Conservation (phyloP, 2,329 filamentous ascomycete species). For the Fusarium secorum region DNA sequence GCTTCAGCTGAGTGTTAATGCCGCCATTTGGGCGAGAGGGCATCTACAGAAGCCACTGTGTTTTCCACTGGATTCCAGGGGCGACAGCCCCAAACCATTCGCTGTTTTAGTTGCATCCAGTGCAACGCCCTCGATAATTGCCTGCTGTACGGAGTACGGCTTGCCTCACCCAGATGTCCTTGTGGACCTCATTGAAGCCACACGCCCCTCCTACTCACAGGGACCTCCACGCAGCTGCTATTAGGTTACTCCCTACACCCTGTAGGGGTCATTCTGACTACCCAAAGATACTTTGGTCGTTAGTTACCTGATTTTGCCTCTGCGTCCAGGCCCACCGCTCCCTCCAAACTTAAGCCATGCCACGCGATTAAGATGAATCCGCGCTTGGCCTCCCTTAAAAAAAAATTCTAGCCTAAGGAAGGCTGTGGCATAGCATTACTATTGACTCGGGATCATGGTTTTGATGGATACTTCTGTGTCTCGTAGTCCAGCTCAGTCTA, state of each 20-base stretch:
- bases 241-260: conserved; percentile 4
- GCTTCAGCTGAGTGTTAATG: conserved; percentile 3
- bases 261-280: neutral
- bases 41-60: neutral
- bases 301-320: conserved; percentile 8
- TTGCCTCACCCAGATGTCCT: neutral
- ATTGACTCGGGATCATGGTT: conserved; percentile 1
- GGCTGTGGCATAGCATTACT: neutral
- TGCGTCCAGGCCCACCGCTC: conserved; percentile 1
- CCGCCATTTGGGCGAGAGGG: neutral
- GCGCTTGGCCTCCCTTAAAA: conserved; percentile 4
- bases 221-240: neutral
- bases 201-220: conserved; percentile 3
- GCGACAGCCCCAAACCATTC: conserved; percentile 5
- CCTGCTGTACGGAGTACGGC: neutral
- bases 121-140: conserved; percentile 12
- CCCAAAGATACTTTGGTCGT: neutral
- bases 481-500: conserved; percentile 4
- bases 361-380: conserved; percentile 10
- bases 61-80: conserved; percentile 28
- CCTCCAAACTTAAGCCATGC: neutral
- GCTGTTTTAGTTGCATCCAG: conserved; percentile 17
- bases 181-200: neutral
- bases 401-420: neutral
- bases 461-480: conserved; percentile 6